Percentiles rank a stretch among this genome's conserved stretches.
phyloP scores from a whole-genome alignment of 2,329 filamentous ascomycete genomes.

The Calonectria multiphialidica region DNA sequence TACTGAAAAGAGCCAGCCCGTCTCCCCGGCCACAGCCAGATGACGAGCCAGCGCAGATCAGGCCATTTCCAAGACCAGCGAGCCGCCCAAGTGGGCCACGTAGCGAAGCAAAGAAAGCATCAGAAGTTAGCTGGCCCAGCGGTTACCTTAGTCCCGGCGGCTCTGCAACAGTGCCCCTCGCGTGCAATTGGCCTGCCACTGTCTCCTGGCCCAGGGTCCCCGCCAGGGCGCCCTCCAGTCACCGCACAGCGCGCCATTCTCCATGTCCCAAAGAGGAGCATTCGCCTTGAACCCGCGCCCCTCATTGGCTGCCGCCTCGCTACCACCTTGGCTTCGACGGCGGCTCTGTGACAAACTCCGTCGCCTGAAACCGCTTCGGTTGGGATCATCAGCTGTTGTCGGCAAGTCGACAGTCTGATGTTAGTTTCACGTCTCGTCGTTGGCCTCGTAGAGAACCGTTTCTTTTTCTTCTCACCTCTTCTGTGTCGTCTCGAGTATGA shows the following conservation, averaged over 20 bases:
- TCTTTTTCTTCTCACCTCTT: constrained; percentile 14
- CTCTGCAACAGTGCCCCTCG: constrained; percentile 31
- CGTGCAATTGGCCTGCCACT: constrained; percentile 29
- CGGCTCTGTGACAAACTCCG: constrained; percentile 38
- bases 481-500: constrained; percentile 9
- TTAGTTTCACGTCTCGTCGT: constrained; percentile 40
- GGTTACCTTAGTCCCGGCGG: constrained; percentile 30
- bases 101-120: constrained; percentile 17
- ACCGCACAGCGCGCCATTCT: constrained; percentile 19
- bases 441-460: constrained; percentile 26
- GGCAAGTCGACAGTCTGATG: constrained; percentile 36
- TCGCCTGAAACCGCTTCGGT: constrained; percentile 45
- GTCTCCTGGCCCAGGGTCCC: constrained; percentile 33
- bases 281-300: constrained; percentile 21
- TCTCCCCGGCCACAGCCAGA: not conserved
- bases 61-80: constrained; percentile 30
- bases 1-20: not conserved
- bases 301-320: constrained; percentile 42
- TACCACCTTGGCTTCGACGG: constrained; percentile 32
- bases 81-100: constrained; percentile 18
- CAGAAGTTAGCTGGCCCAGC: constrained; percentile 21
- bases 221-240: not conserved
- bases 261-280: constrained; percentile 43
- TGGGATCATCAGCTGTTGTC: constrained; percentile 43
- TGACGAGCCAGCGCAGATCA: constrained; percentile 21